Conservation (phyloP, 371 early-diverging fungal genomes). For the Lichtheimia ornata region DNA sequence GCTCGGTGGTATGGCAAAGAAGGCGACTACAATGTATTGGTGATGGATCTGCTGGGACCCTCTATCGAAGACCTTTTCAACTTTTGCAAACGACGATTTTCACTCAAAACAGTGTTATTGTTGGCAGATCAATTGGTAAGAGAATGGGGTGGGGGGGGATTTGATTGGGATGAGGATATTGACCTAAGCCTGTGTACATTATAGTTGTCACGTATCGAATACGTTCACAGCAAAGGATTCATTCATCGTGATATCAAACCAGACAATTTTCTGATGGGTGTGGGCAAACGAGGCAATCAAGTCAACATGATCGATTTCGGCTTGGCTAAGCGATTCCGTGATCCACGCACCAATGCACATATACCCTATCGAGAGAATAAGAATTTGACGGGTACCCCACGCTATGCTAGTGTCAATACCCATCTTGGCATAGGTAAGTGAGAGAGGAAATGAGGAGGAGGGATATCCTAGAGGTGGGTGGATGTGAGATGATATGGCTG, state of each 20-base stretch:
- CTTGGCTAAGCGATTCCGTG: conserved; percentile 95
- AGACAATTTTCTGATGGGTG: conserved; percentile 99
- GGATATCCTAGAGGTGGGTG: too few relatives aligned
- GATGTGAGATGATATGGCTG: too few relatives aligned
- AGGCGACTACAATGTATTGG: conserved; percentile 92
- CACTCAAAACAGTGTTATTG: conserved; percentile 95
- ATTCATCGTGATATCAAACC: conserved; percentile 92
- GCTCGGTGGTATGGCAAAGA: conserved; percentile 93
- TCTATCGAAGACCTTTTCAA: conserved; percentile 99
- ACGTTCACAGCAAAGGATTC: conserved; percentile 89
- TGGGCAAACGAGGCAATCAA: conserved; percentile 91
- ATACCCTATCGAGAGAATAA: conserved; percentile 98
- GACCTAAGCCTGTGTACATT: not conserved
- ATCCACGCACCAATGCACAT: conserved; percentile 94
- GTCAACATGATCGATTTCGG: conserved; percentile 99
- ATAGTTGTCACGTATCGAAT: conserved; percentile 95
- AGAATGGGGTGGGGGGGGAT: not conserved
- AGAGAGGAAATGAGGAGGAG: not conserved
- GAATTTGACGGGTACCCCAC: conserved; percentile 98
- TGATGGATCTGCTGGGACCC: conserved; percentile 98
- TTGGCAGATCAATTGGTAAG: conserved; percentile 97
- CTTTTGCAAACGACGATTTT: conserved; percentile 96
- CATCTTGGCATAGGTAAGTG: conserved; percentile 91
- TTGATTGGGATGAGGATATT: not conserved
- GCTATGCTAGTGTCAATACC: conserved; percentile 99